phyloP scores from a whole-genome alignment of 2,329 filamentous ascomycete species.

The Paramyrothecium roridum region DNA sequence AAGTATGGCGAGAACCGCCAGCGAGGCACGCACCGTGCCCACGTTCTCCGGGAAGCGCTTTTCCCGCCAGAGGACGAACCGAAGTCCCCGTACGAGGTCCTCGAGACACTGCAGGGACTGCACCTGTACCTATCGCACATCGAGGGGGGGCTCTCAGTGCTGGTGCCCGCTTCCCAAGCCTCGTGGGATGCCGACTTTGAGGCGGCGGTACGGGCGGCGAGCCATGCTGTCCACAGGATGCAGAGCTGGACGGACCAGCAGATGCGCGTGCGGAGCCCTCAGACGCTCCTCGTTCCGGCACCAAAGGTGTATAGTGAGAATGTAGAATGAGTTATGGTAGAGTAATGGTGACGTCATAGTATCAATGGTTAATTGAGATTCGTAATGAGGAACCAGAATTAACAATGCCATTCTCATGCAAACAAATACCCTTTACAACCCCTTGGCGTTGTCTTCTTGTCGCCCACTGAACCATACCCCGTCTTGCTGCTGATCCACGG shows the following conservation, averaged over 20 bases:
- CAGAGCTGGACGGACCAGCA: conserved; percentile 27
- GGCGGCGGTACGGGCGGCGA: conserved; percentile 12
- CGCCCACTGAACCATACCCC: too few relatives aligned
- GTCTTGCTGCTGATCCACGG: background rate
- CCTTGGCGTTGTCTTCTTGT: too few relatives aligned
- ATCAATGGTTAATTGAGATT: background rate
- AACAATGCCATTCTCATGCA: too few relatives aligned
- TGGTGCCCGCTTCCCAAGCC: conserved; percentile 26
- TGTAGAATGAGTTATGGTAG: background rate
- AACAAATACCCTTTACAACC: too few relatives aligned
- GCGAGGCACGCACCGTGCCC: conserved; percentile 14
- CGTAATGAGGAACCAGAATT: too few relatives aligned
- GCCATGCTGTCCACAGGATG: conserved; percentile 16
- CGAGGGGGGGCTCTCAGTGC: conserved; percentile 20
- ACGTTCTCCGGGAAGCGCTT: conserved; percentile 19
- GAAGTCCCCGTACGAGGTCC: conserved; percentile 17
- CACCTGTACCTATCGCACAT: conserved; percentile 28
- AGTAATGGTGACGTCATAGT: background rate
- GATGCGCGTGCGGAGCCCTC: conserved; percentile 26
- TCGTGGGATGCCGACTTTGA: conserved; percentile 30
- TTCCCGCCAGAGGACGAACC: conserved; percentile 25
- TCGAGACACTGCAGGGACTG: conserved; percentile 9
- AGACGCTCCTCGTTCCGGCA: conserved; percentile 30
- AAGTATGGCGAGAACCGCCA: conserved; percentile 21
- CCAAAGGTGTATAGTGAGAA: background rate